Base-by-base conservation (phyloP, 768 basidiomycete species). In the Calvatia gigantea region DNA sequence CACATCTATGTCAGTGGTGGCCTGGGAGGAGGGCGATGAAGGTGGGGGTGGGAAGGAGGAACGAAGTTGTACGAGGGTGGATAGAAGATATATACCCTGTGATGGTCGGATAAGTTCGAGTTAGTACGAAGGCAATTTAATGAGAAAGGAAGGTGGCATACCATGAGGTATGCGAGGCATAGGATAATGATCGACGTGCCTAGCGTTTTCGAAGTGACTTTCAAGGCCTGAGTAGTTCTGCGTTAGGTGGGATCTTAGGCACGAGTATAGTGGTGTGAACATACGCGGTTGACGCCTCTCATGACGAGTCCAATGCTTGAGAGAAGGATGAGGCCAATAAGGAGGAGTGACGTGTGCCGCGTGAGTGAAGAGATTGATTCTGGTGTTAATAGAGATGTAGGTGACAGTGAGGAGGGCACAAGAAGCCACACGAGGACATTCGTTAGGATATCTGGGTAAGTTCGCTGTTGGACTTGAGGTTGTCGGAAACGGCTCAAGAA, bases 111-210 rank as follows among this genome's bases (percentile, higher is more conserved):
- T 35, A 38, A 31, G 59, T 49, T 35, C 9, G 32, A 3, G 15
- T 15, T 21, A 17, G 15, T 33, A 60, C 32, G 50, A 32, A 53
- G 37, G 27, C 15, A 23, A 12, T 23, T 43, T 44, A 58, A 28
- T 33, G 57, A 42, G 33, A 12, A n/a, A n/a, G n/a, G n/a, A n/a
- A n/a, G n/a, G n/a, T n/a, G 25, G 64, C 76, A 31, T 60, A 90
- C 91, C 91, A 94, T 91, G 44, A 94, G 75, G 65, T 94, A 90
- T 6, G 90, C 86, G 21, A 94, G 77, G 8, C 87, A 69, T 28
- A 94, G 78, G 23, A 93, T 67, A 80, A 93, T 86, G 38, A 93
- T 70, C 4, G 87, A 87, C 4, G 88, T 87, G 31, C 86, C 86
- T 6, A 88, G 74, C 51, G 80, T 88, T 31, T 83, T 77, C 61